These are phyloP conservation scores for Desmodesmus armatus DNA, from an alignment of 139 green algal species.

Conservation along the genomic window DNA sequence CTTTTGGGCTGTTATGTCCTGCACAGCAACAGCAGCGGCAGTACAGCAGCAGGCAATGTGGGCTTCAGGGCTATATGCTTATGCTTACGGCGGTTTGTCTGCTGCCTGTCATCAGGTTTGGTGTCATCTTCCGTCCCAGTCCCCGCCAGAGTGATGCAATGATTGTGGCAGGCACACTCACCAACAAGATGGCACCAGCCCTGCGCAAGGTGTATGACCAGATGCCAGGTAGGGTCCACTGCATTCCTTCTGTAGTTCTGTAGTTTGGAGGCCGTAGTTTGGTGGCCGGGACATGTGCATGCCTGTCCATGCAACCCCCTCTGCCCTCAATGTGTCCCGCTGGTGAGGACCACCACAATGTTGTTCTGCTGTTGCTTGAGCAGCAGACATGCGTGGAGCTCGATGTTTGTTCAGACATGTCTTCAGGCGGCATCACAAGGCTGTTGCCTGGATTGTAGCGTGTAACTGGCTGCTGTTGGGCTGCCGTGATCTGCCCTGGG, in stretches of 20 bases:
- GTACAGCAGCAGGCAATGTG: not conserved
- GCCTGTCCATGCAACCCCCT: not conserved
- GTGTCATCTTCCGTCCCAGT: constrained; percentile 97
- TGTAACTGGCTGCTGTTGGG: too few relatives aligned
- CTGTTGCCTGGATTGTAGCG: too few relatives aligned
- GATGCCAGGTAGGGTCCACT: not conserved
- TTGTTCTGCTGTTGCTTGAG: too few relatives aligned
- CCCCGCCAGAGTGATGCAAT: constrained; percentile 95
- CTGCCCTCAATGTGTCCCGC: too few relatives aligned
- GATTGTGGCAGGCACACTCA: constrained; percentile 97
- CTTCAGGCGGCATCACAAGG: too few relatives aligned
- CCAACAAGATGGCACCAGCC: constrained; percentile 98
- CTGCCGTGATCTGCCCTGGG: too few relatives aligned
- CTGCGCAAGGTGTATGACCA: constrained; percentile 83
- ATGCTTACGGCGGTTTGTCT: constrained; percentile 58
- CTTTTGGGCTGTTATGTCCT: too few relatives aligned
- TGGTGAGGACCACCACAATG: too few relatives aligned
- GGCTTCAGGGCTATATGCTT: not conserved
- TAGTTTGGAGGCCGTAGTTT: too few relatives aligned
- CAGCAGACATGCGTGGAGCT: too few relatives aligned
- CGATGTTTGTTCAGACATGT: too few relatives aligned
- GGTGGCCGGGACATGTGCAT: not conserved
- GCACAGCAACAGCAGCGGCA: constrained; percentile 1
- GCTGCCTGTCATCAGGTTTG: constrained; percentile 77
- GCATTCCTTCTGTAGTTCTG: not conserved